Base-by-base conservation (phyloP, 2,329 filamentous ascomycete species). In the Tolypocladium ovalisporum region DNA sequence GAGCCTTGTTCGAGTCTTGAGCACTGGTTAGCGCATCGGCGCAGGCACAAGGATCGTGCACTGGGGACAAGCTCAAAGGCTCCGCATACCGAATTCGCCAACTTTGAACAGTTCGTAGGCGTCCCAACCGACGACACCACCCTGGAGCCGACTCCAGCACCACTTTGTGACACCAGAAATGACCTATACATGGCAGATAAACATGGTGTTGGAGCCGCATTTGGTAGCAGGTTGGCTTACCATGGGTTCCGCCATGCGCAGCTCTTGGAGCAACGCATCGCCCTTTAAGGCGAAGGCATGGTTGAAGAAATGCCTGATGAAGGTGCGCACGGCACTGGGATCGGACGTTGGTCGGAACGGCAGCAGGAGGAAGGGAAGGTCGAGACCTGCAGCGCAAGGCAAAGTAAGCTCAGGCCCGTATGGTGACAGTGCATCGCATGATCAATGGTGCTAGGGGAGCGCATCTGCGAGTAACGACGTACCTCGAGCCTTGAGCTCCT, bases 41-140 rank as follows among this genome's bases (percentile, higher is more conserved):
- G 34, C 24, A 19, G 17, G 35, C 12, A 22, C 22, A 22, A 40
- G 15, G n/a, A 34, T 19, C 44, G 57, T 2, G 27, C 44, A 32
- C 10, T 17, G 29, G 47, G 47, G 19, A 22, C 29, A 52, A 22
- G 44, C 44, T 32, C 8, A 2, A 34, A 13, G 19, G 47, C 47
- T 35, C 29, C 17, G 29, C 73, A 54, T 81, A 95, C 91, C 91
- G 78, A 88, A 84, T 76, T 99, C 94, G 69, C 94, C 94, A 63
- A 95, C 87, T 67, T 89, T 91, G 79, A 99, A 99, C 27, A 96
- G 81, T 70, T 97, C 92, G 69, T 99, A 99, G 47, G 90, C 90
- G 67, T 97, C 91, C 94, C 94, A 97, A 58, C 90, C 91, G 39
- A 99, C 92, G 17, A 99, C 86, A 67, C 94, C 94, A 59, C 91